A percentile compares a stretch with the other conserved stretches of the same genome.
Evolutionary conservation across 1,139 yeast species (phyloP).

Genomic region (Blastobotrys buckinghamii): DNA sequence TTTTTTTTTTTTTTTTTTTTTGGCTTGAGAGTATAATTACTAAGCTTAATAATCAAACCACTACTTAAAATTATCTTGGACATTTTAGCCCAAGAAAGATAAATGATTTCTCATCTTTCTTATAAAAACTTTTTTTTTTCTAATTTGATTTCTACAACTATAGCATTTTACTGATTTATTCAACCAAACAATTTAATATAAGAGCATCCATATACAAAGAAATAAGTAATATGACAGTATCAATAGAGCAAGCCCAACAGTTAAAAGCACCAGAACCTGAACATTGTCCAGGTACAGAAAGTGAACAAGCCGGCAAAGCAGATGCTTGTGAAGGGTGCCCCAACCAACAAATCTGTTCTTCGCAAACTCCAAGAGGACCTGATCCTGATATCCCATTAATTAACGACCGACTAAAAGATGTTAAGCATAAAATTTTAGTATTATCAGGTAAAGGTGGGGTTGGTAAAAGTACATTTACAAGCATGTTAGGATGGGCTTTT

Average conservation of each 20-base stretch:
- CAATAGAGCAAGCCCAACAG: conserved; percentile 1
- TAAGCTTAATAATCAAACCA: too few species aligned
- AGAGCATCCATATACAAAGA: too few species aligned
- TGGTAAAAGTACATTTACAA: conserved; percentile 92
- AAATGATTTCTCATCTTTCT: background rate
- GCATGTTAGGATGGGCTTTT: conserved; percentile 93
- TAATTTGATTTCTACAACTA: background rate
- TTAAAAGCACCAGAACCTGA: conserved; percentile 56
- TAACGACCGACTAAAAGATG: conserved; percentile 55
- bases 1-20: too few species aligned
- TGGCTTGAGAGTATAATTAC: too few species aligned
- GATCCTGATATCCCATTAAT: conserved; percentile 91
- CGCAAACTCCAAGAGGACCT: conserved; percentile 79
- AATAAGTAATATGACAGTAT: conserved; percentile 1
- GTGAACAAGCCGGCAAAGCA: conserved; percentile 86
- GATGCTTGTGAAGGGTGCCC: conserved; percentile 96
- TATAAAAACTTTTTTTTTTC: too few species aligned
- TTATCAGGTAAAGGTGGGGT: conserved; percentile 98
- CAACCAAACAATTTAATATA: too few species aligned
- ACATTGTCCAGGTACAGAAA: conserved; percentile 98
- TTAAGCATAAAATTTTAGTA: conserved; percentile 79
- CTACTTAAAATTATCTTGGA: too few species aligned
- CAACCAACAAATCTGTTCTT: conserved; percentile 81
- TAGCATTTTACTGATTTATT: too few species aligned
- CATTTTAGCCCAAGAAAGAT: too few species aligned